These are phyloP conservation scores for Acer yangbiense DNA, from an alignment of 345 rosid species.

Conservation along the genomic window DNA sequence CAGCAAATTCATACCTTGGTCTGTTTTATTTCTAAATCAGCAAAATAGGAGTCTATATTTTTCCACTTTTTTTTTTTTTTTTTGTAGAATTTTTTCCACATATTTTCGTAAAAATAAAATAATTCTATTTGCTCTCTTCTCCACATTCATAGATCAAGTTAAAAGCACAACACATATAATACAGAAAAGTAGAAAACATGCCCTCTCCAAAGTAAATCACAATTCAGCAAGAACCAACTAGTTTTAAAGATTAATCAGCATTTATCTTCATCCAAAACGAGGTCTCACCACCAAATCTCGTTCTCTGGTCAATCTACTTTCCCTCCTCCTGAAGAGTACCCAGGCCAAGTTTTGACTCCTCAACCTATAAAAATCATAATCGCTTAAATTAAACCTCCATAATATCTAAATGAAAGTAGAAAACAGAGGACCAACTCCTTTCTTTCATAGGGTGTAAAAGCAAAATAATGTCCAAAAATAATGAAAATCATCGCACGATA, in stretches of 20 bases:
- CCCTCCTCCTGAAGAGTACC: neutral
- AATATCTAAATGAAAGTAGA: neutral
- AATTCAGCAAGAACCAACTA: neutral
- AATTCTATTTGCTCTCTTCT: neutral
- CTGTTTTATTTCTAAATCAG: too few relatives aligned
- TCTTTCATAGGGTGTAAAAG: neutral
- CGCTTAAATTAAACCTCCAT: conserved; percentile 15
- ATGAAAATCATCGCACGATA: neutral
- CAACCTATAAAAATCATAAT: conserved; percentile 13
- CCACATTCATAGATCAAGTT: neutral
- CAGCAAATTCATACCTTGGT: too few relatives aligned
- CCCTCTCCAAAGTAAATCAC: neutral
- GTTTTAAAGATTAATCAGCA: neutral
- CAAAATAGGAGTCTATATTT: too few relatives aligned
- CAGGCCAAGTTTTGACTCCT: conserved; percentile 12
- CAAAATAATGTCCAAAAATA: neutral
- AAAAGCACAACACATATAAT: neutral
- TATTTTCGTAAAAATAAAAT: neutral
- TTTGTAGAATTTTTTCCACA: too few relatives aligned
- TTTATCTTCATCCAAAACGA: neutral
- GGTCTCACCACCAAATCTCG: conserved; percentile 23
- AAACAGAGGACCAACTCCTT: neutral
- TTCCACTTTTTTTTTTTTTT: too few relatives aligned
- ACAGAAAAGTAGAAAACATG: neutral
- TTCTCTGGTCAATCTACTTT: conserved; percentile 5